phyloP scores from a whole-genome alignment of 208 protist species.

The Plasmodiophora brassicae region DNA sequence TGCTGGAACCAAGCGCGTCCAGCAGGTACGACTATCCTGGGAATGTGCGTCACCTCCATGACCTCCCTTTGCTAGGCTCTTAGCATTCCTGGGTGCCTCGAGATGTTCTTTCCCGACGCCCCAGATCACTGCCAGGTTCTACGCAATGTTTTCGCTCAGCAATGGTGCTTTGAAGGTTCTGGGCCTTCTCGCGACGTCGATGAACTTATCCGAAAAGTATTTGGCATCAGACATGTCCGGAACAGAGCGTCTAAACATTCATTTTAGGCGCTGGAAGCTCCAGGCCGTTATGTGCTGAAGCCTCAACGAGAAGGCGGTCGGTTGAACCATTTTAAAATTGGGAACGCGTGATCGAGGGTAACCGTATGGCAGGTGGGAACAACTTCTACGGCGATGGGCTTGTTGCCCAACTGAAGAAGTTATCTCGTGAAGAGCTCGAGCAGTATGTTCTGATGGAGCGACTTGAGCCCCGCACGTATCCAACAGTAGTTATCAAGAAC shows the following conservation, averaged over 20 bases:
- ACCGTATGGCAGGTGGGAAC: conserved; percentile 71
- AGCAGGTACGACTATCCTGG: conserved; percentile 70
- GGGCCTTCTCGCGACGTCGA: conserved; percentile 45
- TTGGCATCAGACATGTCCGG: neutral
- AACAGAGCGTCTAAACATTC: neutral
- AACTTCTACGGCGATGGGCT: conserved; percentile 68
- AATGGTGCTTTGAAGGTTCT: conserved; percentile 25
- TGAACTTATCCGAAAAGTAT: conserved; percentile 61
- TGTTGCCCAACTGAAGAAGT: conserved; percentile 55
- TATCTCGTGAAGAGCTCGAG: conserved; percentile 53
- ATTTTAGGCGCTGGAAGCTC: conserved; percentile 58
- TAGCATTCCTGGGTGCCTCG: neutral
- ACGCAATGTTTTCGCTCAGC: conserved; percentile 78
- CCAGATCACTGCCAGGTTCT: conserved; percentile 57
- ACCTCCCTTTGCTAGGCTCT: conserved; percentile 53
- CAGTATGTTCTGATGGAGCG: conserved; percentile 42
- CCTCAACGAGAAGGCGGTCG: conserved; percentile 80
- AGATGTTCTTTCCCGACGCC: neutral
- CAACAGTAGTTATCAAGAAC: neutral
- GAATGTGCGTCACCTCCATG: conserved; percentile 59
- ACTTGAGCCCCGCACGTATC: conserved; percentile 3
- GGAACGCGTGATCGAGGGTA: too few relatives aligned
- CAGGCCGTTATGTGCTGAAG: conserved; percentile 82
- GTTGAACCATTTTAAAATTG: too few relatives aligned
- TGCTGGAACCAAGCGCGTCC: conserved; percentile 86